These are phyloP conservation scores for Saccharomycopsis crataegensis DNA, from an alignment of 1,139 yeast genomes.

Conservation along the genomic window DNA sequence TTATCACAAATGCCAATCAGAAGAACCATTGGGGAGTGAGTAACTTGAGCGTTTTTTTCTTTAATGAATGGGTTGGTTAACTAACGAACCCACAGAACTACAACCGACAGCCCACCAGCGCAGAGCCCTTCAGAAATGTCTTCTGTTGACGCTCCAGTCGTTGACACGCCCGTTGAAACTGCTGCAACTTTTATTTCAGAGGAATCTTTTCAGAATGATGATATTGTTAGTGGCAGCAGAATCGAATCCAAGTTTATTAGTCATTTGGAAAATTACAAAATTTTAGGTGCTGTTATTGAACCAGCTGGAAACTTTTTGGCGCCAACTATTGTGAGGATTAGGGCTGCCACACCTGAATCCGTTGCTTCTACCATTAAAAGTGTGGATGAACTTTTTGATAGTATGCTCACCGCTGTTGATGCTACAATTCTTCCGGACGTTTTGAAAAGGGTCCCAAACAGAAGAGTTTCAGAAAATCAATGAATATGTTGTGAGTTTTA, in stretches of 20 bases:
- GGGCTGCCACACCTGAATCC: conserved; percentile 8
- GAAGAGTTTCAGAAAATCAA: background rate
- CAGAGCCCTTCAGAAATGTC: background rate
- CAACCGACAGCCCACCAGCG: background rate
- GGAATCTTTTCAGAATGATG: background rate
- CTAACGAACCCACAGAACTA: background rate
- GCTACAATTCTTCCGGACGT: conserved; percentile 3
- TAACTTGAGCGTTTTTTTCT: background rate
- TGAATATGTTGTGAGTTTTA: background rate
- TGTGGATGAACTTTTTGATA: conserved; percentile 11
- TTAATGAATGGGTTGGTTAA: background rate
- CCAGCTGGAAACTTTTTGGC: conserved; percentile 14
- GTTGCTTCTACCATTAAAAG: conserved; percentile 12
- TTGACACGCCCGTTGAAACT: background rate
- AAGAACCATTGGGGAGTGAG: conserved; percentile 17
- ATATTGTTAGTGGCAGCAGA: background rate
- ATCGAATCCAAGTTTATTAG: conserved; percentile 13
- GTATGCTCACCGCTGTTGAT: conserved; percentile 9
- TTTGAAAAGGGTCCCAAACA: conserved; percentile 8
- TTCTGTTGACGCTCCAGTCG: background rate
- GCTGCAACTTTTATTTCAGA: background rate
- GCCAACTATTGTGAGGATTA: conserved; percentile 11
- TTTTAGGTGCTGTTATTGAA: conserved; percentile 16
- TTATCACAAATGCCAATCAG: conserved; percentile 14
- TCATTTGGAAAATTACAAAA: conserved; percentile 12